Evolutionary conservation across 768 basidiomycete species (phyloP).

Genomic region (Cystobasidium onofrii): DNA sequence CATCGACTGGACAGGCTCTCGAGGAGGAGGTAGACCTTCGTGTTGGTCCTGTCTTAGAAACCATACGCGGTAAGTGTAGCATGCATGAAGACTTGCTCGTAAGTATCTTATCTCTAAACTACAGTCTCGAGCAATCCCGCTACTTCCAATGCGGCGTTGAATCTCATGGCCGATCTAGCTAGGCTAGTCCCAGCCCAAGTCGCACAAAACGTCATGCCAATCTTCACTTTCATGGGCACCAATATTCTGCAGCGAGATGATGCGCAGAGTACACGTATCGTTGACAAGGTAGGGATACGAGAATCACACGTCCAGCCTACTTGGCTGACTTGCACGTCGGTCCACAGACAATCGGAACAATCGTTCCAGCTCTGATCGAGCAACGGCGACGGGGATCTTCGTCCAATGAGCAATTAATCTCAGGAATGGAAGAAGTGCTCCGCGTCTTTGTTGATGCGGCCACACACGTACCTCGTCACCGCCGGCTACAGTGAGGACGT

Average conservation of each 20-base stretch:
- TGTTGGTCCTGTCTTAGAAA: slow-evolving; percentile 37
- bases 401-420: background rate
- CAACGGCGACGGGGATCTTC: background rate
- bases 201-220: slow-evolving; percentile 89
- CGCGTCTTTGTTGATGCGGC: slow-evolving; percentile 89
- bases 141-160: slow-evolving; percentile 82
- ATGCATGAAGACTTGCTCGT: slow-evolving; percentile 28
- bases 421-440: slow-evolving; percentile 56
- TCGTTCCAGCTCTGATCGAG: slow-evolving; percentile 83
- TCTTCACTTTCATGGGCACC: slow-evolving; percentile 99
- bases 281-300: slow-evolving; percentile 54
- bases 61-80: slow-evolving; percentile 38
- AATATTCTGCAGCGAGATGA: slow-evolving; percentile 95
- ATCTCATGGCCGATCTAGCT: slow-evolving; percentile 76
- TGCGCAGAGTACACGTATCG: slow-evolving; percentile 85
- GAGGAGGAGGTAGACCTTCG: slow-evolving; percentile 17
- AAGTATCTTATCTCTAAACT: background rate
- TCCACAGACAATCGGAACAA: slow-evolving; percentile 74
- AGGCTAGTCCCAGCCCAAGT: slow-evolving; percentile 80
- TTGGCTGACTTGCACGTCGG: background rate
- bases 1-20: background rate
- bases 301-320: too few species aligned
- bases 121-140: slow-evolving; percentile 83
- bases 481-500: slow-evolving; percentile 69
- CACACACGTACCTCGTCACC: slow-evolving; percentile 82